Percentiles rank a stretch among this genome's conserved stretches.
Conservation (phyloP, 495 filamentous ascomycete genomes). For the Articulospora tetracladia region DNA sequence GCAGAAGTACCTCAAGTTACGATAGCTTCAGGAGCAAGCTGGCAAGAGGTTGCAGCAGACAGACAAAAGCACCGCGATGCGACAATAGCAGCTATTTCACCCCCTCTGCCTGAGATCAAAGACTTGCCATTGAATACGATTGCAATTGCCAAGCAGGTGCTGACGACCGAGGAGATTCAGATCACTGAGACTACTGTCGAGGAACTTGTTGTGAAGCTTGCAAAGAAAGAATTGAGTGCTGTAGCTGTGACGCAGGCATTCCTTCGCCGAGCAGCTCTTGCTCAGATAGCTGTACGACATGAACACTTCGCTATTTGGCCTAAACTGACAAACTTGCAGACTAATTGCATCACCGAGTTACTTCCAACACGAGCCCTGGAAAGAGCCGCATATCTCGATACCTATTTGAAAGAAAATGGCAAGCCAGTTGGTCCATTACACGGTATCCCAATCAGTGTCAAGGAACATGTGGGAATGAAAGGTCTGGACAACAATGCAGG, state of each 20-base stretch:
- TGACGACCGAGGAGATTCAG: conserved; percentile 42
- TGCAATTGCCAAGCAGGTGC: conserved; percentile 35
- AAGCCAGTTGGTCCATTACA: conserved; percentile 58
- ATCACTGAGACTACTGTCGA: conserved; percentile 47
- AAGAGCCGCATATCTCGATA: conserved; percentile 56
- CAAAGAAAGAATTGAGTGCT: conserved; percentile 38
- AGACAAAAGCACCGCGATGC: conserved; percentile 40
- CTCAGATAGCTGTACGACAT: conserved; percentile 47
- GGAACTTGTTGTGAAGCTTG: conserved; percentile 39
- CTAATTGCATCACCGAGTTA: conserved; percentile 63
- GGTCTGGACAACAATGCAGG: conserved; percentile 46
- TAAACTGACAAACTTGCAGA: conserved; percentile 23
- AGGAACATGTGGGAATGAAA: conserved; percentile 60
- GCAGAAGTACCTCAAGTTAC: conserved; percentile 28
- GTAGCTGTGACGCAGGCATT: conserved; percentile 52
- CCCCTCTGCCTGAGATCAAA: conserved; percentile 20
- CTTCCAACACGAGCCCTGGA: conserved; percentile 57
- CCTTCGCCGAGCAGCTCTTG: conserved; percentile 53
- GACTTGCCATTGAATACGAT: conserved; percentile 40
- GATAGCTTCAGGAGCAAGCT: conserved; percentile 33
- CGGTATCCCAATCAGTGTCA: conserved; percentile 64
- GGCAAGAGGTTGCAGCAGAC: conserved; percentile 43
- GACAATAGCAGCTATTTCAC: conserved; percentile 37
- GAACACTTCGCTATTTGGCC: conserved; percentile 12
- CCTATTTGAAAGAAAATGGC: conserved; percentile 42